Evolutionary conservation across 192 early-diverging fungal genomes (phyloP), one percentile per base, ranked within the genome.

Genomic region (Helicostylum pulchrum): DNA sequence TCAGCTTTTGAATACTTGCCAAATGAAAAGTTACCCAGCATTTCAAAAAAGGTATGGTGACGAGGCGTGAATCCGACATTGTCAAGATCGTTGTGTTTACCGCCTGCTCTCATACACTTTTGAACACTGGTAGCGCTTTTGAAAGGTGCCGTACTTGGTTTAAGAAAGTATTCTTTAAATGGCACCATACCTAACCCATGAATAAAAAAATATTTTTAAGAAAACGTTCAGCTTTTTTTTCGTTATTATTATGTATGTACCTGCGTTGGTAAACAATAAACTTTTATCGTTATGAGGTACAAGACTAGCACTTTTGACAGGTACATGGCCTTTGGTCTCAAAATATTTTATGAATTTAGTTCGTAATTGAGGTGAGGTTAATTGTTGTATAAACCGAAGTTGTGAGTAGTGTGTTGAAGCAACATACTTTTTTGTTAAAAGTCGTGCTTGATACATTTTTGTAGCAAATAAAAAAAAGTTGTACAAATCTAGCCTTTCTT

Each of bases 31-130:
- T 83, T 83, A 8, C 85, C 85, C 19, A 87, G 64, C 85, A 87
- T 87, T 65, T 87, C 85, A 68, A 87, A 87, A 46, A 85, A 83
- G 1, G 85, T 87, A 53, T 87, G 85, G 64, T 87, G 85, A 7
- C 83, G 80, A 31, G 80, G 77, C 4, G 84, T 86, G 61, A 74
- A 79, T n/a, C 84, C 84, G 6, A 86, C 84, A 67, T 86, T 83
- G 57, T 86, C 84, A 4, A 86, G 66, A 57, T 86, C 84, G 19
- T 86, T 86, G 62, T 85, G 83, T 43, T 84, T 84, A 19, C 82
- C 83, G 48, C 83, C 83, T 10, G 83, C 83, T 11, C 83, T 68
- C 73, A 85, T 75, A 47, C 79, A 80, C 51, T 81, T 80, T 62
- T 85, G 83, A 15, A 78, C 75, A 7, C 73, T 71, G 2, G 78